Percentiles rank a stretch among this genome's conserved stretches.
phyloP scores from a whole-genome alignment of 2,329 filamentous ascomycete genomes.

The Pseudocercospora crystallina region DNA sequence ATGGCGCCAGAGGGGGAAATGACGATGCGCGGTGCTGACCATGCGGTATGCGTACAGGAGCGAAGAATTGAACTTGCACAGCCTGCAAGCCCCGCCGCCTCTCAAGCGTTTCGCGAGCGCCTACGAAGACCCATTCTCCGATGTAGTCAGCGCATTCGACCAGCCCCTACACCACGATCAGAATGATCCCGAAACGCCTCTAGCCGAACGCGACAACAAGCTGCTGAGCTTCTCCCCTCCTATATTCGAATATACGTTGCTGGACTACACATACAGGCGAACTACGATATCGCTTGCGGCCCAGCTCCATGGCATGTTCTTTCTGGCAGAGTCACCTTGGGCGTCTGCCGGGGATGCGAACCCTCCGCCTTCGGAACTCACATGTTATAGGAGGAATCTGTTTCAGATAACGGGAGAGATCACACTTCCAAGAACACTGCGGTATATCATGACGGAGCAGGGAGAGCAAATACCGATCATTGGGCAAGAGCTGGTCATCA shows the following conservation, averaged over 20 bases:
- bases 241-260: slow-evolving; percentile 55
- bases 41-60: slow-evolving; percentile 16
- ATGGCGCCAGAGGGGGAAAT: background rate
- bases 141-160: slow-evolving; percentile 51
- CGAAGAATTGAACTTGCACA: slow-evolving; percentile 31
- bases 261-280: slow-evolving; percentile 65
- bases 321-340: slow-evolving; percentile 75
- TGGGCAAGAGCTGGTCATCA: slow-evolving; percentile 82
- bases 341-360: slow-evolving; percentile 57
- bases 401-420: slow-evolving; percentile 94
- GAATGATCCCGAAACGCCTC: slow-evolving; percentile 49
- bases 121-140: slow-evolving; percentile 54
- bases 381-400: slow-evolving; percentile 91
- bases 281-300: slow-evolving; percentile 68
- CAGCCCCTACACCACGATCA: slow-evolving; percentile 41
- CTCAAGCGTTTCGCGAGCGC: slow-evolving; percentile 38
- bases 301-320: slow-evolving; percentile 86
- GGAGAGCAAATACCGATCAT: slow-evolving; percentile 81
- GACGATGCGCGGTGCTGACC: slow-evolving; percentile 13
- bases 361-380: slow-evolving; percentile 74
- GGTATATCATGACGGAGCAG: slow-evolving; percentile 79
- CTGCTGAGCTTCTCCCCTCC: slow-evolving; percentile 53
- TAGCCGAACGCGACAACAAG: slow-evolving; percentile 63
- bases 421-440: slow-evolving; percentile 72
- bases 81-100: slow-evolving; percentile 28